Evolutionary conservation across 768 basidiomycete species (phyloP).

Genomic region (Leccinum aurantiacum): DNA sequence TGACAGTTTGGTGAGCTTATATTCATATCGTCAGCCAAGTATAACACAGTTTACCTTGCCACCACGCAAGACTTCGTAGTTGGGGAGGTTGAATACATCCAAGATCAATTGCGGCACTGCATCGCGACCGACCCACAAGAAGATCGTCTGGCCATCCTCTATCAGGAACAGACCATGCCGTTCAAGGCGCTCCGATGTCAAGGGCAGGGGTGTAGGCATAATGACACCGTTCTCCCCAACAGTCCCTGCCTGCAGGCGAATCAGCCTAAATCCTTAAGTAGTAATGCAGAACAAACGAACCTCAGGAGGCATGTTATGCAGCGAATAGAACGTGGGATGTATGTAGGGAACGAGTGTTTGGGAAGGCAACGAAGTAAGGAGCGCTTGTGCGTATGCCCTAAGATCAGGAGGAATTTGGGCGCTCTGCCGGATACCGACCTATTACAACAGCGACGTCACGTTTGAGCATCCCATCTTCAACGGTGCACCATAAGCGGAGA

Average conservation of each 20-base stretch:
- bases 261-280: slow-evolving; percentile 3
- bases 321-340: slow-evolving; percentile 91
- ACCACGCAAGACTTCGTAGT: slow-evolving; percentile 84
- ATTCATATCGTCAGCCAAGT: neutral
- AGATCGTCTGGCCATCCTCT: slow-evolving; percentile 96
- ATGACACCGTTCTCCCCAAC: slow-evolving; percentile 88
- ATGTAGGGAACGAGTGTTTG: slow-evolving; percentile 92
- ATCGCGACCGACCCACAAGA: slow-evolving; percentile 98
- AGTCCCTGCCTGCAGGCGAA: slow-evolving; percentile 70
- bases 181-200: slow-evolving; percentile 94
- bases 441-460: neutral
- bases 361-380: slow-evolving; percentile 88
- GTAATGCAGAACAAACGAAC: slow-evolving; percentile 39
- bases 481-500: slow-evolving; percentile 24
- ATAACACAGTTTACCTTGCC: slow-evolving; percentile 67
- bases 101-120: slow-evolving; percentile 92
- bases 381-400: slow-evolving; percentile 89
- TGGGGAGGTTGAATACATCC: slow-evolving; percentile 92
- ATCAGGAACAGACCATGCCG: slow-evolving; percentile 95
- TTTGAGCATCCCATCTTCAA: slow-evolving; percentile 1
- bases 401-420: slow-evolving; percentile 97
- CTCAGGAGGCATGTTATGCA: slow-evolving; percentile 95
- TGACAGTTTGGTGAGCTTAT: neutral
- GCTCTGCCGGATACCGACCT: slow-evolving; percentile 95
- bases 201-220: slow-evolving; percentile 82